Base-by-base conservation (phyloP, 2,329 filamentous ascomycete species). In the Pseudonectria foliicola region DNA sequence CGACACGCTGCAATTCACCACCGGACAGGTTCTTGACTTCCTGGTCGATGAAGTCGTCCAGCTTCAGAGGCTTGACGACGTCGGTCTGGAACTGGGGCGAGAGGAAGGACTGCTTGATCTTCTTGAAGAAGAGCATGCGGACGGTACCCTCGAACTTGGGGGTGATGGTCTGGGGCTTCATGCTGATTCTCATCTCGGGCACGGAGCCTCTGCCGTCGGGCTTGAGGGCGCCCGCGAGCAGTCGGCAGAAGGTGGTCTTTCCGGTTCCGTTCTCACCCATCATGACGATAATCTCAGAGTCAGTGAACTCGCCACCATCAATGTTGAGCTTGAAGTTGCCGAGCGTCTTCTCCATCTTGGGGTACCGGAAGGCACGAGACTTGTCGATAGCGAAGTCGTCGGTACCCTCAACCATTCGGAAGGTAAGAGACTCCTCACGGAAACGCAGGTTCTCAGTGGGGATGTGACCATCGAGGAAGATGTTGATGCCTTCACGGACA, bases 201-300 rank as follows among this genome's bases (percentile, higher is more conserved):
- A 98, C 76, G 53, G 78, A 78, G 53, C 77, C 71, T 46, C 72
- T 79, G 52, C 76, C 79, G 53, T 98, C 93, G 7, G 93, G 92
- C 68, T 95, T 90, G 52, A 94, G 75, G 26, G 85, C 86, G 58
- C 93, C 93, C 38, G 92, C 92, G 48, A 98, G 74, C 68, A 98
- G 83, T 59, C 83, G 87, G 73, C 90, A 96, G 75, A 98, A 98
- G 5, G 92, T 98, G 2, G 92, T 98, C 75, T 98, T 95, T 62
- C 93, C 93, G 25, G 93, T 98, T 67, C 92, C 92, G 67, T 98
- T 98, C 71, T 96, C 90, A 50, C 92, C 92, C 92, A 98, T 96
- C 87, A 98, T 94, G 64, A 98, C 92, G 38, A 98, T 79, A 51
- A 98, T 98, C 60, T 98, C 92, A 1, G 92, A 98, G 62, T 98